Evolutionary conservation across 2,329 filamentous ascomycete species (phyloP), one percentile per base, ranked within the genome.

Genomic region (Aspergillus pseudoterreus): DNA sequence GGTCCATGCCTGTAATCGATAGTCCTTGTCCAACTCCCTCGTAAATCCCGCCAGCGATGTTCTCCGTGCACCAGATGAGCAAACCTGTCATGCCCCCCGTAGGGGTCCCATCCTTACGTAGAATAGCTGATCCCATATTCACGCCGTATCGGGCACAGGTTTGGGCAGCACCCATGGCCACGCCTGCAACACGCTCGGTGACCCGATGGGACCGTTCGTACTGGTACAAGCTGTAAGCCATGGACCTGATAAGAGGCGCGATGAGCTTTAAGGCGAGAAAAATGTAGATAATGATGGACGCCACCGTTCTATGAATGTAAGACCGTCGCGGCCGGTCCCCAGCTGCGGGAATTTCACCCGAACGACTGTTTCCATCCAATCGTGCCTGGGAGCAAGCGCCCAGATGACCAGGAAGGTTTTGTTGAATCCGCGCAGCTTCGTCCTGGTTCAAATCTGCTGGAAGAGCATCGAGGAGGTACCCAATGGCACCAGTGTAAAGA

Each of bases 201-300:
- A 91, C 75, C 55, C 81, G 82, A 68, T 90, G 82, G 57, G 83
- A 78, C 14, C 84, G 79, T 64, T 91, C 87, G 56, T 85, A 85
- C 45, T 78, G 59, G 55, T 84, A 85, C 14, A 79, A 74, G 14
- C 78, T 69, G 14, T 75, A 74, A 12, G 85, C 58, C 11, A 86
- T 65, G 4, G 78, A 60, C 56, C 81, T 77, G 30, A 84, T 62
- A 60, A 86, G 86, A 1, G 86, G 84, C 10, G 86, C 66, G 14
- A 87, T 55, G 44, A 87, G 76, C 48, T 85, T 81, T 22, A 83
- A 51, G 6, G 85, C 57, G 4, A 88, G 65, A 57, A 88, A 83
- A 1, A 83, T 49, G 32, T 82, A 76, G 43, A 86, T 69, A 6
- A 87, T 82, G 2, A 74, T 64, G 15, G 75, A 74, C 4, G 83